These are phyloP conservation scores for Orychophragmus violaceus DNA, from an alignment of 345 rosid genomes.

Conservation along the genomic window DNA sequence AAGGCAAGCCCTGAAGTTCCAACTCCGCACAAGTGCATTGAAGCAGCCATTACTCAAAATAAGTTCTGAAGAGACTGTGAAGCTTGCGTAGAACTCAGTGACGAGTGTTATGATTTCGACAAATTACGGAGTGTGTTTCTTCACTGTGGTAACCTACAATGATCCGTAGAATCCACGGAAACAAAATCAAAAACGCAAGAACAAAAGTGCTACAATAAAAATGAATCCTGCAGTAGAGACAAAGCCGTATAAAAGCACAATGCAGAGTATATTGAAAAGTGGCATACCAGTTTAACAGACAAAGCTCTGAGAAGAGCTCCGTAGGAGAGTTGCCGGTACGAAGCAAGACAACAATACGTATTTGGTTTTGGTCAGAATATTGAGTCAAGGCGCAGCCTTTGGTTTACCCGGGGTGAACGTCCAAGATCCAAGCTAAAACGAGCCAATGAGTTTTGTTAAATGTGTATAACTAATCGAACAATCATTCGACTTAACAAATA, in stretches of 20 bases:
- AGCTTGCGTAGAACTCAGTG: neutral
- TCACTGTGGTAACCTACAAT: neutral
- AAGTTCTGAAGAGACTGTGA: neutral
- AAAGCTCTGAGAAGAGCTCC: neutral
- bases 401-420: neutral
- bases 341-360: neutral
- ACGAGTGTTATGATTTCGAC: neutral
- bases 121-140: neutral
- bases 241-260: neutral
- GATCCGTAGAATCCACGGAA: neutral
- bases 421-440: no score
- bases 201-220: neutral
- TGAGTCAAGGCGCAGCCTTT: neutral
- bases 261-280: neutral
- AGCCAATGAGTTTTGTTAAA: neutral
- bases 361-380: neutral
- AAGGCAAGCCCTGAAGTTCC: conserved; percentile 2
- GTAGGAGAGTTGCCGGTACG: no score
- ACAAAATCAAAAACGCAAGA: neutral
- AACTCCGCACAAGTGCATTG: conserved; percentile 14
- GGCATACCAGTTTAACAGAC: neutral
- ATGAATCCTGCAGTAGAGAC: neutral
- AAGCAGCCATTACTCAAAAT: conserved; percentile 10
- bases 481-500: conserved; percentile 17
- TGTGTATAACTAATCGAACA: conserved; percentile 12